Evolutionary conservation across 208 protist species (phyloP), one percentile per base, ranked within the genome.

Genomic region (Leishmania guyanensis): DNA sequence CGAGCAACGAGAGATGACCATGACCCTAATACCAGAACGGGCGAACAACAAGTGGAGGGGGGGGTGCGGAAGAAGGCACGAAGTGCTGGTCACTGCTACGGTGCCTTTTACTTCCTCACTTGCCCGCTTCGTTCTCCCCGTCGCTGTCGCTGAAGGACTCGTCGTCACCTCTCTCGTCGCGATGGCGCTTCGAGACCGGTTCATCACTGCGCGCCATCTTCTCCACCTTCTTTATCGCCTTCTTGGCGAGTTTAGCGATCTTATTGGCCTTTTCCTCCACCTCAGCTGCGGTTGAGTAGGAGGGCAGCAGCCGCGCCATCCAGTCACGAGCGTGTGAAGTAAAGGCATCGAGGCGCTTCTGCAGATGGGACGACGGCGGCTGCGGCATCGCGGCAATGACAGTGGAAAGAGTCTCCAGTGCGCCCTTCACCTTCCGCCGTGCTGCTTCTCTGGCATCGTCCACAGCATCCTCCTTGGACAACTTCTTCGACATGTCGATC

Each of bases 241-340:
- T 84, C 75, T 80, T 85, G 3, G 70, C 80, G 53, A 85, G 85
- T 82, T 85, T 80, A 6, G 66, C 78, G 33, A 97, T 91, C 79
- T 93, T 95, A 68, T 80, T 72, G 33, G 79, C 72, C 82, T 95
- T 97, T 58, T 77, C 83, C 50, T 90, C 79, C 46, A 94, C 48
- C 78, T 86, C 88, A 5, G 75, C 75, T 4, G 69, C 60, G 26
- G 91, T 87, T 26, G 86, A 85, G 83, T 93, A 94, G 43, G 71
- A 78, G 33, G 85, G 89, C 46, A 95, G 77, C 68, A 89, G 86
- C 73, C 78, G 60, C 84, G 75, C 74, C 10, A 95, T 43, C 93
- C 93, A 97, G 43, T 91, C 82, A 64, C 85, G 83, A 8, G 84
- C 86, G 64, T 93, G 90, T 48, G 80, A 79, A 16, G 94, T 77